Conservation (phyloP, 148 eudicot genomes). For the Silene conica region DNA sequence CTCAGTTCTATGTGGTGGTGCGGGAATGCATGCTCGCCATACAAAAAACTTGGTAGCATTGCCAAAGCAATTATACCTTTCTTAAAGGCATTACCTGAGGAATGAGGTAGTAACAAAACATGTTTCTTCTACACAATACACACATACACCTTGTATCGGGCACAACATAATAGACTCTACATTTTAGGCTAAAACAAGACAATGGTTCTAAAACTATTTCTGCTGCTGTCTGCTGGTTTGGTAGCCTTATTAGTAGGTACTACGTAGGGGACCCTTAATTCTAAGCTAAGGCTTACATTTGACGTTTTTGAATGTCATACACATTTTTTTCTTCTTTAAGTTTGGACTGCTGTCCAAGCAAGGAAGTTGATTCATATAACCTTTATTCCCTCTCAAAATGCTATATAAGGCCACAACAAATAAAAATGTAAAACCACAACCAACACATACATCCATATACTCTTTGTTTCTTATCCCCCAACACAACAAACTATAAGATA, state of each 20-base stretch:
- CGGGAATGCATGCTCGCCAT: no score
- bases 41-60: no score
- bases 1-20: no score
- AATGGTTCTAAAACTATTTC: no score
- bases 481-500: neutral
- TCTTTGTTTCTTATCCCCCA: neutral
- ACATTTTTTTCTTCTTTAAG: neutral
- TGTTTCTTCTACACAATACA: no score
- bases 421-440: conserved; percentile 9
- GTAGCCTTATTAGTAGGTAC: no score
- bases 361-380: conserved; percentile 41
- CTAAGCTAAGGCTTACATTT: conserved; percentile 14
- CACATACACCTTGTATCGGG: no score
- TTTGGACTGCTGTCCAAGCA: conserved; percentile 26
- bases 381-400: conserved; percentile 25
- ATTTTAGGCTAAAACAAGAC: neutral
- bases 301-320: conserved; percentile 3
- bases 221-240: no score
- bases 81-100: no score
- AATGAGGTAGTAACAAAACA: no score
- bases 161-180: neutral
- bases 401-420: conserved; percentile 16
- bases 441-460: no score
- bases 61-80: no score
- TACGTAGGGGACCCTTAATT: conserved; percentile 8